Evolutionary conservation across 23 red algal genomes (phyloP), one percentile per base, ranked within the genome.

Genomic region (Agarophyton chilense): DNA sequence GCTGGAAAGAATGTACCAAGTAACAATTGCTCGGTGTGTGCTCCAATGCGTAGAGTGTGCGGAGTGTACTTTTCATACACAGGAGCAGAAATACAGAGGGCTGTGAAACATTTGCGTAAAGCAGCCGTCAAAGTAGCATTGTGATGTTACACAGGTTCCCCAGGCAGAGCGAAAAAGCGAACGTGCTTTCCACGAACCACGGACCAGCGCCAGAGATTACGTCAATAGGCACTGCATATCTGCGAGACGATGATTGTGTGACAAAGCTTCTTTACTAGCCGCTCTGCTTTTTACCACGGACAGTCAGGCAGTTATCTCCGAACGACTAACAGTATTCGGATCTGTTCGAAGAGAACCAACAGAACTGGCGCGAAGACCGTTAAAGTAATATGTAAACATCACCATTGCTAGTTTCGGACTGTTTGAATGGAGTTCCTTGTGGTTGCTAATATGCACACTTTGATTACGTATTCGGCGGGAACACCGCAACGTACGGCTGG

Each of bases 11-110:
- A 64, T 16, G 73, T 55, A 1, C 64, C 62, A 18, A 86, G 6
- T 33, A 86, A 35, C 10, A 86, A 45, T 56, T 57, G 64, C 49
- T 86, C 45, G 9, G 82, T 86, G 39, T 86, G 62, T 2, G 82
- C 10, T 0, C 82, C 82, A 6, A 86, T 86, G n/a, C 82, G 62
- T 0, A 86, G 65, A n/a, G 38, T 38, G 32, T 86, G 82, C 0
- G 64, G 57, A 21, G 58, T 72, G 33, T 45, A 86, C 43, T 71
- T 86, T 26, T 64, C 62, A 32, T 58, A 63, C 2, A 45, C 4
- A 13, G 82, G 0, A 7, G 46, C 21, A 3, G 5, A 18, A n/a
- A 86, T 40, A 35, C 39, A 2, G 13, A 71, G 40, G 0, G 50
- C 43, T 21, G 0, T 34, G 0, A 72, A 18, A 0, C 19, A 50